Evolutionary conservation across 1,284 basidiomycete species (phyloP).

Genomic region (Irpex sp.): DNA sequence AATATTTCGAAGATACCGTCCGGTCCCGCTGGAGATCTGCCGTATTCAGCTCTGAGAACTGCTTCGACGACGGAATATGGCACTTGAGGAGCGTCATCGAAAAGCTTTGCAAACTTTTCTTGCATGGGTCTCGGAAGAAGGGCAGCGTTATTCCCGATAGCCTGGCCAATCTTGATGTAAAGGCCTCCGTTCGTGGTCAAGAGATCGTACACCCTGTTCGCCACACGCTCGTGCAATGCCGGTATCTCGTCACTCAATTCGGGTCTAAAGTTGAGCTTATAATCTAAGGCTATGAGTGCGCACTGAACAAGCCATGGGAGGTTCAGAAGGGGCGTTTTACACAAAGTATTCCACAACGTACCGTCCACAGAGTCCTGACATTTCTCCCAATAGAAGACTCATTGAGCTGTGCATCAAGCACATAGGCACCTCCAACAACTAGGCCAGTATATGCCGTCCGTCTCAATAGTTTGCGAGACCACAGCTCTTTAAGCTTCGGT

Average conservation of each 20-base stretch:
- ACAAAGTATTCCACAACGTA: constrained; percentile 26
- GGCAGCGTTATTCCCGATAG: constrained; percentile 81
- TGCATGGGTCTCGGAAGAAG: constrained; percentile 81
- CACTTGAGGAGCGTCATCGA: constrained; percentile 85
- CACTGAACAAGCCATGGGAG: constrained; percentile 37
- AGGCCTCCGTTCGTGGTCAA: constrained; percentile 81
- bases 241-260: constrained; percentile 68
- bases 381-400: constrained; percentile 67
- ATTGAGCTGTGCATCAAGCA: constrained; percentile 57
- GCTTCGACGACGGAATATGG: constrained; percentile 65
- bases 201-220: constrained; percentile 70
- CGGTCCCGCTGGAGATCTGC: constrained; percentile 57
- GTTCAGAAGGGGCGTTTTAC: neutral
- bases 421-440: constrained; percentile 44
- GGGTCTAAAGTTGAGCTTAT: constrained; percentile 82
- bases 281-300: constrained; percentile 65
- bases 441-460: constrained; percentile 28
- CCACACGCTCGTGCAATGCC: constrained; percentile 78
- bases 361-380: constrained; percentile 64
- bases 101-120: constrained; percentile 75
- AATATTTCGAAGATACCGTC: constrained; percentile 77
- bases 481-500: neutral
- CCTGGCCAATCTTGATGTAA: constrained; percentile 88
- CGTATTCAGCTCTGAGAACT: constrained; percentile 74
- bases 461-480: constrained; percentile 27